Evolutionary conservation across 2,329 filamentous ascomycete genomes (phyloP).

Genomic region (Cladosporium phlei): DNA sequence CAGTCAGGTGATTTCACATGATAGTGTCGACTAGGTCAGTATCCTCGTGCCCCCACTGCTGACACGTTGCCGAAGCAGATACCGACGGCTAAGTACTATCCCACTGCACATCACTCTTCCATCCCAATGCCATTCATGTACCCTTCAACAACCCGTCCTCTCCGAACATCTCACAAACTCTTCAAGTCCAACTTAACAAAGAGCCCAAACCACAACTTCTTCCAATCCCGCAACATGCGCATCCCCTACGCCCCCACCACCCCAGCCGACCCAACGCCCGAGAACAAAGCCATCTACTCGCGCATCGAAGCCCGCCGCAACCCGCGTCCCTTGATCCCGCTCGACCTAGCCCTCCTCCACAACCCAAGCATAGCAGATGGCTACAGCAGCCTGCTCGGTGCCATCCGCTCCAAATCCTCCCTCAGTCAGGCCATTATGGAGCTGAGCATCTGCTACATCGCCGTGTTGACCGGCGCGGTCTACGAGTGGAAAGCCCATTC

Average conservation of each 20-base stretch:
- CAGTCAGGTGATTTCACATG: too few species aligned
- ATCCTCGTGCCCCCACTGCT: neutral
- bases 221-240: constrained; percentile 49
- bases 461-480: constrained; percentile 32
- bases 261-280: constrained; percentile 47
- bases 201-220: neutral
- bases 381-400: constrained; percentile 65
- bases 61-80: constrained; percentile 9
- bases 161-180: neutral
- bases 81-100: constrained; percentile 14
- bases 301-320: constrained; percentile 62
- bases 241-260: constrained; percentile 59
- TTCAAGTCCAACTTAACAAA: neutral
- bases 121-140: neutral
- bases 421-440: constrained; percentile 30
- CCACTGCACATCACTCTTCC: neutral
- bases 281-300: constrained; percentile 49
- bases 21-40: too few species aligned
- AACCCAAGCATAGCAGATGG: constrained; percentile 69
- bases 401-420: constrained; percentile 33
- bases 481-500: constrained; percentile 36
- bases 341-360: constrained; percentile 74
- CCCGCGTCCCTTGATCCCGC: constrained; percentile 65
- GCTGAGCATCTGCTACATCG: constrained; percentile 34
- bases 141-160: neutral